Conservation (phyloP, 306 rosid species). For the Prunus campanulata region DNA sequence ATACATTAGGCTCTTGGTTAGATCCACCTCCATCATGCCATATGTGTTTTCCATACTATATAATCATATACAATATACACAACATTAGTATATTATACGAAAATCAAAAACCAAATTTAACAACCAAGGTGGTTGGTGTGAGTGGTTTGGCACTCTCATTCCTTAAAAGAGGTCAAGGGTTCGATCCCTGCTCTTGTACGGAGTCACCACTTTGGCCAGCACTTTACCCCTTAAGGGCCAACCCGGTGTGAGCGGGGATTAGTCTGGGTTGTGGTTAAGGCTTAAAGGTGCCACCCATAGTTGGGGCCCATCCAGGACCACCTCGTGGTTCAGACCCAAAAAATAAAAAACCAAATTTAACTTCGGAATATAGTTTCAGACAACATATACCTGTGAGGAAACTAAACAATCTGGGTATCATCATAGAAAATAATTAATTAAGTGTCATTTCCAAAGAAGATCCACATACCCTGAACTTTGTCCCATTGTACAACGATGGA, state of each 20-base stretch:
- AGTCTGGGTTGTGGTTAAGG: too few species aligned
- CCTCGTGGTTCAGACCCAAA: not conserved
- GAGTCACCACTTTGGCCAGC: too few species aligned
- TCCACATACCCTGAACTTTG: conserved; percentile 68
- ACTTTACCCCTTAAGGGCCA: too few species aligned
- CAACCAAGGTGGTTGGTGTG: not conserved
- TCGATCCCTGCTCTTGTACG: too few species aligned
- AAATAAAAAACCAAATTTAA: conserved; percentile 4
- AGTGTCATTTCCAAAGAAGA: conserved; percentile 1
- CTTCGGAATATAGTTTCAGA: not conserved
- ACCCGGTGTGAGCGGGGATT: too few species aligned
- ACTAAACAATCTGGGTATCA: not conserved
- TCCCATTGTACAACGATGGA: conserved; percentile 73
- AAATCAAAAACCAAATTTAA: conserved; percentile 5
- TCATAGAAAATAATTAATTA: not conserved
- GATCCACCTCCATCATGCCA: conserved; percentile 39
- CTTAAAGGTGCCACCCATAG: too few species aligned
- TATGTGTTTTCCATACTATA: conserved; percentile 66
- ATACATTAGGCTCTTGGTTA: conserved; percentile 40
- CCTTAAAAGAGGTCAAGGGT: too few species aligned
- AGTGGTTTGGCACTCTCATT: too few species aligned
- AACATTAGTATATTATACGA: not conserved
- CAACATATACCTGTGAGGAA: not conserved
- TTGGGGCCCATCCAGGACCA: too few species aligned
- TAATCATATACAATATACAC: conserved; percentile 6